Base-by-base conservation (phyloP, 2,329 filamentous ascomycete genomes). In the Exserohilum turcica region DNA sequence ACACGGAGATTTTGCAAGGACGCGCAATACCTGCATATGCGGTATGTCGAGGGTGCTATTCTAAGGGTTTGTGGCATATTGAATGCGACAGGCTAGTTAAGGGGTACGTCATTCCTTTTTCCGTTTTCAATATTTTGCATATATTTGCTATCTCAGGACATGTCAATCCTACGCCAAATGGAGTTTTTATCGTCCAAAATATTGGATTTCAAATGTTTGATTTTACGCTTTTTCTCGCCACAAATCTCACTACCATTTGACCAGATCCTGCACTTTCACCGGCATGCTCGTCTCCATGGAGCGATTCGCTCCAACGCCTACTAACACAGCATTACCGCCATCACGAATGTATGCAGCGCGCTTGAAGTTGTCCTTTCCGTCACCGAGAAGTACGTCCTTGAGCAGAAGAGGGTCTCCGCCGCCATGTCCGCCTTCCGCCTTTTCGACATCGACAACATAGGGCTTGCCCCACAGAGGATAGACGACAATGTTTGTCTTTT, bases 331-430 rank as follows among this genome's bases (percentile, higher is more conserved):
- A 48, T 82, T 72, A 0, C 83, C 84, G 0, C 84, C 84, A 56
- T 86, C 83, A 13, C 47, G 47, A 5, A 86, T 65, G 61, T 86
- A 83, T 51, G 79, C 83, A 3, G 84, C 84, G 0, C 83, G 82
- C 2, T 83, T 74, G 68, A 78, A 79, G 78, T 70, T 80, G 75
- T 63, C 44, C 31, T 63, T 37, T 13, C 77, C 75, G 0, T 78
- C 76, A 0, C 79, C 77, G 0, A 82, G 83, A 61, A 86, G 85
- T 5, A 86, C 49, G 58, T 86, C 84, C 28, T 80, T 78, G 24
- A 87, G 62, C 39, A 86, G 57, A 1, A 85, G 78, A 0, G 78
- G 77, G 56, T 86, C 84, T 1, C 84, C 84, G 3, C 84, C 84
- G 1, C 84, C 84, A 48, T 87, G 84, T 0, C 82, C 83, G 0